Conservation (phyloP, 225 moss, liverwort and hornwort genomes). For the Straminergon stramineum region DNA sequence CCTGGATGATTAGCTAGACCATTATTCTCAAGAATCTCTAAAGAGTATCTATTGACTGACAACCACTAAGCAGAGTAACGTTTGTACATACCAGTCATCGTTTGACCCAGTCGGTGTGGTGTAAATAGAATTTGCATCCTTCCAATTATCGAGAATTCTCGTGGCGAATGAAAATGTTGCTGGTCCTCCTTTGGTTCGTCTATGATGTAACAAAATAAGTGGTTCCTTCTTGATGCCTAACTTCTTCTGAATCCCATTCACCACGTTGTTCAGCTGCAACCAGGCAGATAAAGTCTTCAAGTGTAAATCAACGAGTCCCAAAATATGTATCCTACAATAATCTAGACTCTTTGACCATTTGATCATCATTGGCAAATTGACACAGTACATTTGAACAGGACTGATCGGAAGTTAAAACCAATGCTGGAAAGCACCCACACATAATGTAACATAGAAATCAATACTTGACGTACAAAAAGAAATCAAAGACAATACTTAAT, state of each 20-base stretch:
- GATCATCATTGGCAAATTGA: background rate
- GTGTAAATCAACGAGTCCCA: background rate
- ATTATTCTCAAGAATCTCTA: background rate
- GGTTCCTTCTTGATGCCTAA: slow-evolving; percentile 43
- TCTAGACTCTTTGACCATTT: background rate
- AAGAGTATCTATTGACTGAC: background rate
- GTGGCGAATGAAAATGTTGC: slow-evolving; percentile 47
- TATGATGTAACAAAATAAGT: slow-evolving; percentile 77
- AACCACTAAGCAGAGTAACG: background rate
- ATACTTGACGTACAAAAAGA: background rate
- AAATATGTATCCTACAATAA: background rate
- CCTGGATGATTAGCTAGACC: background rate
- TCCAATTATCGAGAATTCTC: slow-evolving; percentile 50
- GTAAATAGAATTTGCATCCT: slow-evolving; percentile 47
- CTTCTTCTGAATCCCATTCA: slow-evolving; percentile 50
- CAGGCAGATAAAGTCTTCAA: background rate
- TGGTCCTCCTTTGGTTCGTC: slow-evolving; percentile 70
- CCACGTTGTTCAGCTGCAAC: slow-evolving; percentile 71
- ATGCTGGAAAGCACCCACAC: background rate
- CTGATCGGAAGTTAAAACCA: background rate
- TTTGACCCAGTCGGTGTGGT: slow-evolving; percentile 94
- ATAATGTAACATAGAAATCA: background rate
- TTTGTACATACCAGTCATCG: slow-evolving; percentile 72
- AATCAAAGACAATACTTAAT: background rate
- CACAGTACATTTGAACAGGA: background rate